Base-by-base conservation (phyloP, 2,329 filamentous ascomycete species). In the Metarhizium robertsii region DNA sequence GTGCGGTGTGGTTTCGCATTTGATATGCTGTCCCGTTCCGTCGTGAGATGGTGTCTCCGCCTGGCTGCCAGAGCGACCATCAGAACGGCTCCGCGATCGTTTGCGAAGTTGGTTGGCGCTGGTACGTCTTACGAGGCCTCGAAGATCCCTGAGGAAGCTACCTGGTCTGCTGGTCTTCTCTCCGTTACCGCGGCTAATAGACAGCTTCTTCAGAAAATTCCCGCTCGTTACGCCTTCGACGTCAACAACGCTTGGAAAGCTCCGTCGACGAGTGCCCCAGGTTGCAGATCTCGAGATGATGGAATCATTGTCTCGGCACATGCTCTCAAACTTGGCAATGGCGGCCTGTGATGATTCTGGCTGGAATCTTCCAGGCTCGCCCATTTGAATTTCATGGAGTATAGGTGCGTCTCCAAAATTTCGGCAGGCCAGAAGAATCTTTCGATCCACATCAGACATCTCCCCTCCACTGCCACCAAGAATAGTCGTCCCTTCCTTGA, bases 211-310 rank as follows among this genome's bases (percentile, higher is more conserved):
- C 45, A 87, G 68, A 43, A 88, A 76, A 56, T 78, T 83, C 29
- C 84, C 82, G 54, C 79, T 79, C 8, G 75, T 76, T 47, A 86
- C 71, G 18, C 78, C 81, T 42, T 86, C 66, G 13, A 67, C 60
- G 25, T 74, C 83, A 5, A 74, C 60, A 55, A 78, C 62, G 61
- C 79, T 84, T 2, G 85, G 82, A 51, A 87, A 73, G 66, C 85
- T 86, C 56, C 80, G 79, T 46, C 85, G 79, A 6, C 82, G 78
- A 2, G 86, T 90, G 16, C 86, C 86, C 76, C 86, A 84, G 0
- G 86, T 90, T 18, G 86, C 86, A 14, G 83, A 79, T 58, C 80
- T 74, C 2, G 83, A 86, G 10, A 84, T 67, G 11, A 85, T 73
- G 0, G 83, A 86, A 32, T 76, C 78, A 50, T 75, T 83, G 59